Base-by-base conservation (phyloP, 352 stramenopile species). In the Phytophthora europaea region DNA sequence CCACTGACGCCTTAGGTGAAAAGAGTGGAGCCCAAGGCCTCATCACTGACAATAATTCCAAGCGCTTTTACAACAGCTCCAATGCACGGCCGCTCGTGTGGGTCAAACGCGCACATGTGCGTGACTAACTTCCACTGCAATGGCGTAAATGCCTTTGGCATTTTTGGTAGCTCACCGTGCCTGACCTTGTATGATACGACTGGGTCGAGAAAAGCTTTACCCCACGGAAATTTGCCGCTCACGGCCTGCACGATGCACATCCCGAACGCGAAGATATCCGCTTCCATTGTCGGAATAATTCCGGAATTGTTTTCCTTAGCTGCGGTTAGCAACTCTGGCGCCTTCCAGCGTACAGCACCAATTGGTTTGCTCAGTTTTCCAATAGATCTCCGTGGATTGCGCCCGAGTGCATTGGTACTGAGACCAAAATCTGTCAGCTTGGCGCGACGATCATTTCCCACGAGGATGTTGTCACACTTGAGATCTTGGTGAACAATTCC, bases 381-480 rank as follows among this genome's bases (percentile, higher is more conserved):
- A 9, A 2, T 13, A 0, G 15, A 16, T n/a, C 28, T 45, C 5
- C 58, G n/a, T 55, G 43, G 23, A 61, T 47, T 61, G 5, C 56
- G 65, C 3, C 28, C 18, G 4, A 61, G 45, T 7, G 57, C 22
- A n/a, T 53, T 67, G 1, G 36, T 20, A 45, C 72, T 80, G 43
- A 80, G 55, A 0, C 65, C 72, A 55, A 82, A 80, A 45, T 82
- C 68, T 5, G 67, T 68, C 12, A 82, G 61, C 55, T 82, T 82
- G n/a, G 68, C 72, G 18, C 58, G 33, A 15, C 61, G 65, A 34
- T 80, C 72, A 22, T 16, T 64, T 22, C 61, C 69, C 18, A 82
- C 68, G n/a, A 82, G 60, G 13, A 82, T 79, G 47, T 79, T 82
- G 52, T 79, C 65, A 38, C 70, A 75, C n/a, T 81, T 81, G 9